Evolutionary conservation across 306 rosid species (phyloP).

Genomic region (Purshia tridentata): DNA sequence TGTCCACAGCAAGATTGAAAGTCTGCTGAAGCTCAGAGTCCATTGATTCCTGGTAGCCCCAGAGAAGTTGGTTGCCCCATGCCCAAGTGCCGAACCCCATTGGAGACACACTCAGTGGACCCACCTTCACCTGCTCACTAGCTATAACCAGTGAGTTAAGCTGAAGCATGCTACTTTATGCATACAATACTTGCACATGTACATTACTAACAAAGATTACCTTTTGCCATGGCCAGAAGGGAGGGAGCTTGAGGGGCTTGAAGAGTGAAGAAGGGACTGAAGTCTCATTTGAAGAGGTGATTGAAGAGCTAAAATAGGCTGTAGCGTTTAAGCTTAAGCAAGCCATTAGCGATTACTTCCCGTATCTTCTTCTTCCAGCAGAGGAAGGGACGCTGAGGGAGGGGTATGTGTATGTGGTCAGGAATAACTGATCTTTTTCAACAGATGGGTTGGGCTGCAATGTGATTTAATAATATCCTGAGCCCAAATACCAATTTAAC

Average conservation of each 20-base stretch:
- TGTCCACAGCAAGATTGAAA: conserved; percentile 68
- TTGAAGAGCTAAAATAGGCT: conserved; percentile 25
- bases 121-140: conserved; percentile 71
- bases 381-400: too few relatives aligned
- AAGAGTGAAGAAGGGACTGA: conserved; percentile 49
- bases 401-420: conserved; percentile 2
- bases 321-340: conserved; percentile 35
- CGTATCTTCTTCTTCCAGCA: not conserved
- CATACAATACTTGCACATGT: not conserved
- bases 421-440: not conserved
- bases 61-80: conserved; percentile 93
- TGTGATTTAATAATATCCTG: too few relatives aligned
- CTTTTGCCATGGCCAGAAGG: conserved; percentile 75
- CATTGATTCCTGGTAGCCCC: conserved; percentile 89
- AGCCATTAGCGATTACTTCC: conserved; percentile 37
- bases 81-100: conserved; percentile 99
- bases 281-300: conserved; percentile 33
- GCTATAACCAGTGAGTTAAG: not conserved
- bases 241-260: conserved; percentile 61
- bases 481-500: too few relatives aligned
- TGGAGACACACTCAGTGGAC: conserved; percentile 79
- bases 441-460: too few relatives aligned
- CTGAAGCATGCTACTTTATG: not conserved
- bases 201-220: conserved; percentile 17
- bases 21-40: conserved; percentile 76